A percentile compares a stretch with the other conserved stretches of the same genome.
Evolutionary conservation across 305 asterid species (phyloP).

Genomic region (Fraxinus paxiana): DNA sequence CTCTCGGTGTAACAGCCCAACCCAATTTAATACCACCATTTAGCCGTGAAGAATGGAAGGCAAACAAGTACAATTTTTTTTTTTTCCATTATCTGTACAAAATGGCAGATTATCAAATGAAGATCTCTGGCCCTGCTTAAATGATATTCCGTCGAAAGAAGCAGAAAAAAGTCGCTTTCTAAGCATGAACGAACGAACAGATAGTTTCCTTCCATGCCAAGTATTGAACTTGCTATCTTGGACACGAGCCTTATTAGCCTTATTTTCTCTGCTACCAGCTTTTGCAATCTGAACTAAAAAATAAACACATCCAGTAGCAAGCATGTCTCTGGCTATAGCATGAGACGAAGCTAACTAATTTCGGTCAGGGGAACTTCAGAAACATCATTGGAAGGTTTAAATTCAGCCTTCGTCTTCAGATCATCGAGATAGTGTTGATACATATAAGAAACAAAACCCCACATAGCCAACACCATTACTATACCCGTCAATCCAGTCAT

Average conservation of each 20-base stretch:
- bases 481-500: conserved; percentile 23
- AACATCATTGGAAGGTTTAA: neutral
- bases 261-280: no score
- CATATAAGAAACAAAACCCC: conserved; percentile 29
- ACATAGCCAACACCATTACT: conserved; percentile 23
- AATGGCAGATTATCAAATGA: neutral
- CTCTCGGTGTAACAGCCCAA: neutral
- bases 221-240: no score
- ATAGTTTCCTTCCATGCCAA: no score
- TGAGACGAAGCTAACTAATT: neutral
- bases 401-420: conserved; percentile 11
- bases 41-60: neutral
- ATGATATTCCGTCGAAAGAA: neutral
- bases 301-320: no score
- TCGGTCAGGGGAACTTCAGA: conserved; percentile 12
- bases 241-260: no score
- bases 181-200: no score
- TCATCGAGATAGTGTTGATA: conserved; percentile 35
- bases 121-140: neutral
- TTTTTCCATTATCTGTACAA: neutral
- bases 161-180: neutral
- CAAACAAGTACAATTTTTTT: no score
- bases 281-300: no score
- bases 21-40: neutral
- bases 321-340: neutral